Evolutionary conservation across 1,284 basidiomycete species (phyloP).

Genomic region (Hemileia vastatrix): DNA sequence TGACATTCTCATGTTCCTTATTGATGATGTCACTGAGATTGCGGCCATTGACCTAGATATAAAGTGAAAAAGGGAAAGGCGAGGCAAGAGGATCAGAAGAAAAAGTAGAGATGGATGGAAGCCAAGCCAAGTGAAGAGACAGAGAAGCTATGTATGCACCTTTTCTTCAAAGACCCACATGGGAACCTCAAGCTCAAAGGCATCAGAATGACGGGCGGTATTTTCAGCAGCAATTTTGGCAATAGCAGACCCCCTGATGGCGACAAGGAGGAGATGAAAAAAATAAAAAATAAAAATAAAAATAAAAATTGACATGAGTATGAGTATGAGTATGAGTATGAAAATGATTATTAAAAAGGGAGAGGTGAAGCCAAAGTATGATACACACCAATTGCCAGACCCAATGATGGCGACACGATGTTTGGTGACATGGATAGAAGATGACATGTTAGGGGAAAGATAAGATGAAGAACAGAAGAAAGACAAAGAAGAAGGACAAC

Average conservation of each 20-base stretch:
- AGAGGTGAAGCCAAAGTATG: background rate
- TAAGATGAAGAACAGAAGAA: no score
- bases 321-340: no score
- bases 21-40: constrained; percentile 53
- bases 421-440: background rate
- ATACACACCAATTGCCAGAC: constrained; percentile 39
- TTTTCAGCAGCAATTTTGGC: constrained; percentile 50
- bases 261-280: background rate
- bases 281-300: background rate
- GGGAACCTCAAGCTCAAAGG: constrained; percentile 48
- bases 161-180: constrained; percentile 53
- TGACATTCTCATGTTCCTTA: constrained; percentile 52
- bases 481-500: background rate
- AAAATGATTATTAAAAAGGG: background rate
- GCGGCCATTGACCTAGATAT: constrained; percentile 49
- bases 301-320: background rate
- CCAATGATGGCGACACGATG: constrained; percentile 51
- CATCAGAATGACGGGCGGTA: background rate
- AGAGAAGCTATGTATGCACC: constrained; percentile 34
- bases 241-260: constrained; percentile 52
- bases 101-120: background rate
- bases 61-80: background rate
- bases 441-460: no score
- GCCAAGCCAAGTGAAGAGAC: constrained; percentile 10
- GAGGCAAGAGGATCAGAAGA: background rate